These are phyloP conservation scores for Lachancea lanzarotensis DNA, from an alignment of 805 yeast genomes.

Conservation along the genomic window DNA sequence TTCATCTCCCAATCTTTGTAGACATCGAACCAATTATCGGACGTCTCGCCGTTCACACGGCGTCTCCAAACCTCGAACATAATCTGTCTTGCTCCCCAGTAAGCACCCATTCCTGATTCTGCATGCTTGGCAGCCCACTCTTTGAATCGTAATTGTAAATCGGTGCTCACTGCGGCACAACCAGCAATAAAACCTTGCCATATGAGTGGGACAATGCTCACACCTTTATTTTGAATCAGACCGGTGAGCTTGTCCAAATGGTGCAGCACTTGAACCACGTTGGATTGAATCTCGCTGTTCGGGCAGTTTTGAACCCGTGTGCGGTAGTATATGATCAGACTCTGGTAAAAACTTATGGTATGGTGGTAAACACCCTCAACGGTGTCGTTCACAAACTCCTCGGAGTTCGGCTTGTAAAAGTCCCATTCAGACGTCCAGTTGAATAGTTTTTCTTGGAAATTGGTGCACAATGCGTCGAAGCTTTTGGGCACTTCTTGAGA, in stretches of 20 bases:
- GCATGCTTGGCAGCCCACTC: constrained; percentile 53
- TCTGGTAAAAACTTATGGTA: constrained; percentile 70
- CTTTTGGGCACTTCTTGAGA: constrained; percentile 19
- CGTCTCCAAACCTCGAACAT: constrained; percentile 84
- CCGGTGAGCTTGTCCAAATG: constrained; percentile 59
- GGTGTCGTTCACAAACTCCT: constrained; percentile 27
- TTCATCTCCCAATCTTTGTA: constrained; percentile 81
- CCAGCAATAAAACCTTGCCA: constrained; percentile 92
- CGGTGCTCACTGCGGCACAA: constrained; percentile 58
- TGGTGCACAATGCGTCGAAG: constrained; percentile 20
- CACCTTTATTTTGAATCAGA: constrained; percentile 43
- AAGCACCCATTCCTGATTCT: constrained; percentile 61
- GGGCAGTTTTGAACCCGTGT: constrained; percentile 52
- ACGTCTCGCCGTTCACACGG: constrained; percentile 48
- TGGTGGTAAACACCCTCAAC: constrained; percentile 77
- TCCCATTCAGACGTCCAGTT: constrained; percentile 77
- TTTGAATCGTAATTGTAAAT: constrained; percentile 58
- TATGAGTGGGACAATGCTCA: constrained; percentile 65
- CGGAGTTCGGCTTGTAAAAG: constrained; percentile 32
- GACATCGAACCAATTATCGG: constrained; percentile 73
- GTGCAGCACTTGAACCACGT: constrained; percentile 52
- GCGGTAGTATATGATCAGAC: constrained; percentile 62
- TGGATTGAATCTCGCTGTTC: constrained; percentile 52
- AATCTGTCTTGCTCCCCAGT: constrained; percentile 80
- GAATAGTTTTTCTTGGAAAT: constrained; percentile 45